A percentile compares a stretch with the other conserved stretches of the same genome.
These are phyloP conservation scores for Saccharum officinarum DNA, from an alignment of 176 grass and related monocot genomes.

Conservation along the genomic window DNA sequence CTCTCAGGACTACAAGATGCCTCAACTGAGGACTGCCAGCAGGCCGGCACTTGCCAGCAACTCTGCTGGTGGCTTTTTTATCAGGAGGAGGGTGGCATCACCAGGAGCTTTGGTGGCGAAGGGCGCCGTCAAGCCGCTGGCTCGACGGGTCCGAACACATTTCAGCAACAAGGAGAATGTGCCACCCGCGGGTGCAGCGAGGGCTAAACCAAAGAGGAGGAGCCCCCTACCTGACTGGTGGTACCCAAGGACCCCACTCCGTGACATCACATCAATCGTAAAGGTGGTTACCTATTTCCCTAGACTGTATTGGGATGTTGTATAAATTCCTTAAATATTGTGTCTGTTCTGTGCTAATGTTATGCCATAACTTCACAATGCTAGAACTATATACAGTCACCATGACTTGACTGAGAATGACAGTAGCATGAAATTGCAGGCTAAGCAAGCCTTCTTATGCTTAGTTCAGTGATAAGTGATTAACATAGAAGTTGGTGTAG, in stretches of 20 bases:
- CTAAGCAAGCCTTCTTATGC: background rate
- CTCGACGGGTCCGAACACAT: background rate
- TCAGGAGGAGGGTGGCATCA: constrained; percentile 45
- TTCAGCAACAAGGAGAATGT: constrained; percentile 52
- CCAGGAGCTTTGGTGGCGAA: constrained; percentile 34
- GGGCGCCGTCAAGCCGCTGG: constrained; percentile 28
- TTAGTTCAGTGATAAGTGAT: background rate
- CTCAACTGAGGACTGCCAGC: constrained; percentile 46
- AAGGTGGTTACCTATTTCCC: constrained; percentile 43
- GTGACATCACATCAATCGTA: constrained; percentile 53
- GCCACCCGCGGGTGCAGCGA: constrained; percentile 16
- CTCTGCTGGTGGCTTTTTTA: constrained; percentile 55
- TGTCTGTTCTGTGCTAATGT: background rate
- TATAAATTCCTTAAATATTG: background rate
- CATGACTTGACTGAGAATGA: background rate
- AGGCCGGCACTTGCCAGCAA: constrained; percentile 18
- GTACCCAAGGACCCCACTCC: constrained; percentile 68
- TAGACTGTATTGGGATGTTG: constrained; percentile 3
- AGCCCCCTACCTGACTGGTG: constrained; percentile 74
- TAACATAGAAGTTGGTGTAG: background rate
- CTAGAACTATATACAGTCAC: background rate
- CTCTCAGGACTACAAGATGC: constrained; percentile 43
- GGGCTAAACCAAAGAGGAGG: constrained; percentile 39
- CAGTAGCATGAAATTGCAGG: background rate
- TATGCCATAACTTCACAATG: background rate